phyloP scores from a whole-genome alignment of 202 grass and related monocot species.

The Schoenoplectus triqueter region DNA sequence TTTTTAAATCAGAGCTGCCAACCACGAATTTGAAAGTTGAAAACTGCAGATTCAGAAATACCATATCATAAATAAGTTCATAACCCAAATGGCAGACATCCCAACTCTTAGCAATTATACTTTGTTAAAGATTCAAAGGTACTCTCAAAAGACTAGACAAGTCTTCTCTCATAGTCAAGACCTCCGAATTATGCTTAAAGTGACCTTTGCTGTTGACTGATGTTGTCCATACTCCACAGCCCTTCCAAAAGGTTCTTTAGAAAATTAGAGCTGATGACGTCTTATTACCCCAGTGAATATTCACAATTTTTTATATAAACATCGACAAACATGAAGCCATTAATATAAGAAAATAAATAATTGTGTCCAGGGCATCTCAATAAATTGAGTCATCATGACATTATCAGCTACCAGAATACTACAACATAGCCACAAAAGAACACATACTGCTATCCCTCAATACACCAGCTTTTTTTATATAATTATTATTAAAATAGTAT shows the following conservation, averaged over 20 bases:
- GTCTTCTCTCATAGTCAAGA: conserved; percentile 10
- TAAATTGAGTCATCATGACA: conserved; percentile 26
- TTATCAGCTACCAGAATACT: neutral
- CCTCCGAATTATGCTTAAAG: conserved; percentile 2
- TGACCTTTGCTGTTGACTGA: neutral
- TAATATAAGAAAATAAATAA: conserved; percentile 8
- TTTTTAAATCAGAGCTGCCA: conserved; percentile 28
- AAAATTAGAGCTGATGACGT: neutral
- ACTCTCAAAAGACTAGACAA: neutral
- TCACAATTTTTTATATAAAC: conserved; percentile 8
- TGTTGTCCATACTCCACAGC: conserved; percentile 14
- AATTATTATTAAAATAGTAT: no score
- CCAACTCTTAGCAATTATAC: neutral
- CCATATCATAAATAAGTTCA: neutral
- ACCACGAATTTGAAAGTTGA: conserved; percentile 21
- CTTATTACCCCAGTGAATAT: neutral
- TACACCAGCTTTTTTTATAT: no score
- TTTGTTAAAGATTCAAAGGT: no score
- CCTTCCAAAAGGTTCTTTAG: conserved; percentile 1
- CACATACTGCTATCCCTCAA: no score
- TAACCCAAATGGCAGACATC: conserved; percentile 18
- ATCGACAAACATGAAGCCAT: neutral
- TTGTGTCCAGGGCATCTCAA: neutral
- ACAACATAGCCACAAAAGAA: conserved; percentile 3
- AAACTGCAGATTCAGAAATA: conserved; percentile 9